phyloP scores from a whole-genome alignment of 768 basidiomycete species.

The Ramaria rubella region DNA sequence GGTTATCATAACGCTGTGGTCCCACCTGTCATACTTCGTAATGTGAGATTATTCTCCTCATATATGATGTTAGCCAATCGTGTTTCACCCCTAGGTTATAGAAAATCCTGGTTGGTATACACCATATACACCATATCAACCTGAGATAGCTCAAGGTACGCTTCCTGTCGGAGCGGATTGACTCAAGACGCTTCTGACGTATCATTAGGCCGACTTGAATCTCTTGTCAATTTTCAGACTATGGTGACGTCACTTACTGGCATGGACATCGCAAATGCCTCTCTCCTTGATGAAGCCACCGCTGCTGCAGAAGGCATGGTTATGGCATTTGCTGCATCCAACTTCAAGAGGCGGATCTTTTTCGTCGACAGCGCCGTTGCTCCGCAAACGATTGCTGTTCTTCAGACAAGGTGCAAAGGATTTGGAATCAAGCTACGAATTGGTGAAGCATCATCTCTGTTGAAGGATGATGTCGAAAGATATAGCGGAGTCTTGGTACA shows the following conservation, averaged over 20 bases:
- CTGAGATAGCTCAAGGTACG: constrained; percentile 95
- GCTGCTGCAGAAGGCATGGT: constrained; percentile 97
- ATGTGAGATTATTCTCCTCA: constrained; percentile 42
- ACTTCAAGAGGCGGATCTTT: constrained; percentile 74
- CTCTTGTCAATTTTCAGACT: constrained; percentile 93
- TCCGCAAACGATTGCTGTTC: constrained; percentile 86
- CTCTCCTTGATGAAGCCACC: constrained; percentile 90
- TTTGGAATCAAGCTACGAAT: constrained; percentile 83
- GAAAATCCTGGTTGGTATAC: constrained; percentile 99
- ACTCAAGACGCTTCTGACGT: constrained; percentile 1
- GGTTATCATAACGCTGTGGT: constrained; percentile 94
- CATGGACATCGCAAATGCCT: constrained; percentile 95
- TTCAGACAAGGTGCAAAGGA: constrained; percentile 85
- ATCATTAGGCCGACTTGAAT: constrained; percentile 82
- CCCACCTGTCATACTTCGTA: constrained; percentile 91
- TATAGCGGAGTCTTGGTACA: constrained; percentile 84
- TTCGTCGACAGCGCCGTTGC: constrained; percentile 77
- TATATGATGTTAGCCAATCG: constrained; percentile 4
- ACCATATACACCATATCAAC: constrained; percentile 92
- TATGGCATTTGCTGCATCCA: constrained; percentile 70
- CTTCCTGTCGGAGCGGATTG: constrained; percentile 3
- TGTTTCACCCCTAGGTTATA: constrained; percentile 48
- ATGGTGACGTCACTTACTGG: constrained; percentile 92
- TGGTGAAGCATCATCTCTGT: constrained; percentile 46
- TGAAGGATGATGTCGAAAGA: constrained; percentile 47